Evolutionary conservation across 2,329 filamentous ascomycete species (phyloP).

Genomic region (Coniochaeta sp.): DNA sequence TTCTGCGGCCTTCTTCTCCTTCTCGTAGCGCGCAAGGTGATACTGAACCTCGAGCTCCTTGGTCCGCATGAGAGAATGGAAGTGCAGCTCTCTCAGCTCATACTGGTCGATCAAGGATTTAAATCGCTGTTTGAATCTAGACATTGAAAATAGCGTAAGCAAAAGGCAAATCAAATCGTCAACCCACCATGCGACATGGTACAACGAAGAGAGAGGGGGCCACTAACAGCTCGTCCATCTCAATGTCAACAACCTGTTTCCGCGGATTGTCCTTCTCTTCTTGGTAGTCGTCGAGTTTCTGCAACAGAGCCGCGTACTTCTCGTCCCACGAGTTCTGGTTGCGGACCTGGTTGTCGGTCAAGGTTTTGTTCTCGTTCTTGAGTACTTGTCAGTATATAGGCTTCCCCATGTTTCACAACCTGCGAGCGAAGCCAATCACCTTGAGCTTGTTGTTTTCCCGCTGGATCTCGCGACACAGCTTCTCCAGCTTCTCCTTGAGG

Average conservation of each 20-base stretch:
- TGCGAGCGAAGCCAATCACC: slow-evolving; percentile 37
- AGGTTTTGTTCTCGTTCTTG: slow-evolving; percentile 85
- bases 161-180: slow-evolving; percentile 8
- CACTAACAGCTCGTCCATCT: slow-evolving; percentile 80
- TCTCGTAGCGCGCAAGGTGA: slow-evolving; percentile 80
- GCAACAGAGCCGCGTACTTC: slow-evolving; percentile 71
- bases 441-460: slow-evolving; percentile 98
- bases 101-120: slow-evolving; percentile 97
- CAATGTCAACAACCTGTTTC: slow-evolving; percentile 74
- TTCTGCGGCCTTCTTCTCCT: slow-evolving; percentile 83
- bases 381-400: slow-evolving; percentile 1
- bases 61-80: slow-evolving; percentile 82
- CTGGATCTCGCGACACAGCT: slow-evolving; percentile 87
- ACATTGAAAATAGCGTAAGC: slow-evolving; percentile 27
- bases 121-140: slow-evolving; percentile 75
- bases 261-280: slow-evolving; percentile 78
- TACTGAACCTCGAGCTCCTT: slow-evolving; percentile 96
- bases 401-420: not conserved
- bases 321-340: slow-evolving; percentile 80
- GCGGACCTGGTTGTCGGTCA: slow-evolving; percentile 78
- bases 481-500: slow-evolving; percentile 94
- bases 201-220: not conserved
- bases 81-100: slow-evolving; percentile 89
- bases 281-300: slow-evolving; percentile 82
- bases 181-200: not conserved